Conservation (phyloP, 768 basidiomycete genomes). For the Lenzites betulinus region DNA sequence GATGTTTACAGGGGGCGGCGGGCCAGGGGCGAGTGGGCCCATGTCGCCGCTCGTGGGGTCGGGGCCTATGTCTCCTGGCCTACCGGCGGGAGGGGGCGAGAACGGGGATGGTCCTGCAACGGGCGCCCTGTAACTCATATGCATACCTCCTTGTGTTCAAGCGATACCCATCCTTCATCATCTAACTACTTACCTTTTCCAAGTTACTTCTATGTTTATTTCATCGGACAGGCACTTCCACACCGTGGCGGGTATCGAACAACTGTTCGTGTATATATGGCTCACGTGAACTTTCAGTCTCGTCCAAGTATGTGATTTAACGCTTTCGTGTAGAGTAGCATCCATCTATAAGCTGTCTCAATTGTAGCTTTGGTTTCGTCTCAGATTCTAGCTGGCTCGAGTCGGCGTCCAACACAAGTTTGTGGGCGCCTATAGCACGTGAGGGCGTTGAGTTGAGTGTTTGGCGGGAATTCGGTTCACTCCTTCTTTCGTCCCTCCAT, state of each 20-base stretch:
- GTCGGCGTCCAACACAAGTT: too few species aligned
- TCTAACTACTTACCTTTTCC: neutral
- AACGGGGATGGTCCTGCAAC: neutral
- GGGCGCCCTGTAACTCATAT: neutral
- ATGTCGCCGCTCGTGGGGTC: constrained; percentile 7
- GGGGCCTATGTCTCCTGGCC: constrained; percentile 1
- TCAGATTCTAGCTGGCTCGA: too few species aligned
- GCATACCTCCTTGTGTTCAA: constrained; percentile 5
- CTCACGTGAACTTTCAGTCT: too few species aligned
- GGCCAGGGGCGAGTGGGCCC: neutral
- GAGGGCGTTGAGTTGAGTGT: neutral
- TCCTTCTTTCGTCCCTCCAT: constrained; percentile 28
- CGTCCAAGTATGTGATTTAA: too few species aligned
- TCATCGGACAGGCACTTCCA: neutral
- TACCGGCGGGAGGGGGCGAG: neutral
- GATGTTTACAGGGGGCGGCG: constrained; percentile 63
- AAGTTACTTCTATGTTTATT: neutral
- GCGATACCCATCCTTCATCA: constrained; percentile 6
- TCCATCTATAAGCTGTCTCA: too few species aligned
- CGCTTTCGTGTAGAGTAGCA: too few species aligned
- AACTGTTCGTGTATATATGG: too few species aligned
- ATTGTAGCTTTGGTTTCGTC: too few species aligned
- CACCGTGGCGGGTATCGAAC: neutral
- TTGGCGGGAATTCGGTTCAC: constrained; percentile 2
- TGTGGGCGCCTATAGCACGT: neutral